phyloP scores from a whole-genome alignment of 805 yeast species.

The Kodamaea lidongshanica region DNA sequence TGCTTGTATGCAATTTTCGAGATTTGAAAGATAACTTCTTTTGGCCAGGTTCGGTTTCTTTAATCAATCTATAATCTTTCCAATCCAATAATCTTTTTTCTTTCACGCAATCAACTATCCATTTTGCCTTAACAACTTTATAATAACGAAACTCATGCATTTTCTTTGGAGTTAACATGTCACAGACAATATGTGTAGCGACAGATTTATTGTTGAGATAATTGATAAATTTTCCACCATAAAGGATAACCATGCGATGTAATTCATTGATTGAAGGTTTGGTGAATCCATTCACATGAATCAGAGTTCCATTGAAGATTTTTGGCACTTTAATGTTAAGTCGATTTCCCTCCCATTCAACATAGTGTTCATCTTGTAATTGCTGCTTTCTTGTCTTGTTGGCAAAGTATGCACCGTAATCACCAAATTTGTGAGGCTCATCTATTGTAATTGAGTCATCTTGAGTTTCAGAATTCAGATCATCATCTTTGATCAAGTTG shows the following conservation, averaged over 20 bases:
- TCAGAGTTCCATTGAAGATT: constrained; percentile 56
- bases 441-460: too few relatives aligned
- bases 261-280: constrained; percentile 69
- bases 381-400: constrained; percentile 61
- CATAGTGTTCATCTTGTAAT: constrained; percentile 44
- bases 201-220: constrained; percentile 62
- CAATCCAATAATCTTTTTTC: constrained; percentile 51
- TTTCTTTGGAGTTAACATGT: constrained; percentile 72
- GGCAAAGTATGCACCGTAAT: constrained; percentile 57
- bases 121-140: constrained; percentile 73
- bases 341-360: constrained; percentile 43
- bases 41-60: constrained; percentile 52
- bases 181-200: constrained; percentile 83
- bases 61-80: constrained; percentile 55
- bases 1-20: neutral
- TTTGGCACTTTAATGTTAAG: constrained; percentile 13
- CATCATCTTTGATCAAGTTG: constrained; percentile 7
- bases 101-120: constrained; percentile 68
- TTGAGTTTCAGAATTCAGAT: too few relatives aligned
- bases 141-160: constrained; percentile 55
- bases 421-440: constrained; percentile 53
- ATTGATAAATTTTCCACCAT: constrained; percentile 77
- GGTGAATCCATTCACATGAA: constrained; percentile 89
- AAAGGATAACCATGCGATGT: constrained; percentile 60
- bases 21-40: constrained; percentile 19